Conservation (phyloP, 2,329 filamentous ascomycete genomes). For the Penicillium sp. region DNA sequence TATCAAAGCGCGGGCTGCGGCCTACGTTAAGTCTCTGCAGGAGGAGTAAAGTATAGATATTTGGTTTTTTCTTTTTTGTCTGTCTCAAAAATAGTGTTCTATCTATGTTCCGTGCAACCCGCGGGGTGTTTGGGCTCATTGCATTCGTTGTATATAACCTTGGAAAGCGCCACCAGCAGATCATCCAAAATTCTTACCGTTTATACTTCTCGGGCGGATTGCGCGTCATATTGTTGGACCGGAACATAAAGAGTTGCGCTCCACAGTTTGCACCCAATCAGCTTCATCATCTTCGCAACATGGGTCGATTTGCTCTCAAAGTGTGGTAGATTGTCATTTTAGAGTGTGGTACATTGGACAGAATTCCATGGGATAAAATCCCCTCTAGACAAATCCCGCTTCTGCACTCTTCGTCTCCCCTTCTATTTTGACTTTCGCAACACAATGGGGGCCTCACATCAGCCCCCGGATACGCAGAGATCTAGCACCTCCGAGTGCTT, state of each 20-base stretch:
- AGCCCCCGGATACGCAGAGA: not conserved
- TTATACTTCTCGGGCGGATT: not conserved
- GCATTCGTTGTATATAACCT: slow-evolving; percentile 24
- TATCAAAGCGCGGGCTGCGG: slow-evolving; percentile 65
- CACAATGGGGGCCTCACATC: slow-evolving; percentile 8
- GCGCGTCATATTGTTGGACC: not conserved
- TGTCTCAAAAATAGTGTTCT: slow-evolving; percentile 9
- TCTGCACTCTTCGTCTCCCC: not conserved
- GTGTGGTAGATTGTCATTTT: not conserved
- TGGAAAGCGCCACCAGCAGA: slow-evolving; percentile 18
- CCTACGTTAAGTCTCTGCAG: slow-evolving; percentile 57
- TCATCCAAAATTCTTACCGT: slow-evolving; percentile 10
- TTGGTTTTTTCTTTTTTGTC: not conserved
- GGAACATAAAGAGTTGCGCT: not conserved
- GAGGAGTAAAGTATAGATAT: slow-evolving; percentile 15
- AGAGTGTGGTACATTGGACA: not conserved
- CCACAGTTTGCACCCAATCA: slow-evolving; percentile 11
- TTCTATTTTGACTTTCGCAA: not conserved
- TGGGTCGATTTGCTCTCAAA: not conserved
- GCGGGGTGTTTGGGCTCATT: slow-evolving; percentile 23
- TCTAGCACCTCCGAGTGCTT: slow-evolving; percentile 8
- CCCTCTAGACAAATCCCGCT: not conserved
- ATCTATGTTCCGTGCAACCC: slow-evolving; percentile 9
- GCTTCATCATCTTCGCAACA: slow-evolving; percentile 6
- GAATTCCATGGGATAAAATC: not conserved